Conservation (phyloP, 352 stramenopile species). For the Saprolegnia parasitica region DNA sequence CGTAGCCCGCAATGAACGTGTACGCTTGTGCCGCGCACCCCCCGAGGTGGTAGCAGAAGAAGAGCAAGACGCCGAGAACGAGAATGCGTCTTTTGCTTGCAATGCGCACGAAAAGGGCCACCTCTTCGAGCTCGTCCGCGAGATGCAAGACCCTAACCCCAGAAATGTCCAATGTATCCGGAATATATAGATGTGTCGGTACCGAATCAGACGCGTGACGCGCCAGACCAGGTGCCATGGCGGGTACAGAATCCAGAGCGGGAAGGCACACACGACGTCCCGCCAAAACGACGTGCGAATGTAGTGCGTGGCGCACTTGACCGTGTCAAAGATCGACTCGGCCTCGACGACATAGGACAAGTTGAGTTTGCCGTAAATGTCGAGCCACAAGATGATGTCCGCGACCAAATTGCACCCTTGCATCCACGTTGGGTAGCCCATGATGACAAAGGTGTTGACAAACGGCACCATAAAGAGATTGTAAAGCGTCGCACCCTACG, state of each 20-base stretch:
- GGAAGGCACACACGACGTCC: constrained; percentile 22
- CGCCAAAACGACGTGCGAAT: constrained; percentile 12
- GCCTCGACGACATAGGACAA: constrained; percentile 24
- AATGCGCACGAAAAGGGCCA: constrained; percentile 25
- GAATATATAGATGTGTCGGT: not conserved
- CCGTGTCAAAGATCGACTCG: constrained; percentile 24
- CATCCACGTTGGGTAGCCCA: constrained; percentile 12
- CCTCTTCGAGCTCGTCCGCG: constrained; percentile 21
- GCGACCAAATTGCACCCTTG: constrained; percentile 12
- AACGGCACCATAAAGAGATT: constrained; percentile 22
- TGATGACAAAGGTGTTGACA: constrained; percentile 20
- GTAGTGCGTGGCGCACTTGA: constrained; percentile 23
- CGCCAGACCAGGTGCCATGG: constrained; percentile 11
- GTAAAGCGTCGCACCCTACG: constrained; percentile 15
- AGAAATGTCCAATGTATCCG: not conserved
- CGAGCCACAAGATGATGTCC: constrained; percentile 13
- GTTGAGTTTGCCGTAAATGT: constrained; percentile 30
- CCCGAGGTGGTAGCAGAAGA: constrained; percentile 27
- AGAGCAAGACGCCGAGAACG: constrained; percentile 15
- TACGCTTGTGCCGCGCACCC: constrained; percentile 23
- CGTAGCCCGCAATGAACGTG: constrained; percentile 11
- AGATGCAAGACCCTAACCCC: not conserved
- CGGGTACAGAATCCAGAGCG: constrained; percentile 21
- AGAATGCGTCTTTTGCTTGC: constrained; percentile 18
- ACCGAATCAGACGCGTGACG: constrained; percentile 8